phyloP scores from a whole-genome alignment of 2,329 filamentous ascomycete species.

The Fusarium anthophilum region DNA sequence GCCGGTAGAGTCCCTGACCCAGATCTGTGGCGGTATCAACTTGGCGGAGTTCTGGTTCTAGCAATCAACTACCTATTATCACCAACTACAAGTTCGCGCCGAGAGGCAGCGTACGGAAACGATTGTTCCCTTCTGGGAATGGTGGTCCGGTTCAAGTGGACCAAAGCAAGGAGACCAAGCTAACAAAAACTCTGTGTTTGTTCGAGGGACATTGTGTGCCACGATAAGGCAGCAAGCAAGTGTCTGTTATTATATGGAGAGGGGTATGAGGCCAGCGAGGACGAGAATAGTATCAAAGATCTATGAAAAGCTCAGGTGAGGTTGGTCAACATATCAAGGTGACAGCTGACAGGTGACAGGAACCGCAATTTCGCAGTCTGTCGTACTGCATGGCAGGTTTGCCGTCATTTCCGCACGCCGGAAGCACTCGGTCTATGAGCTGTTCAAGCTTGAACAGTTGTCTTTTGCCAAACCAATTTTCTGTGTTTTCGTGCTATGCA shows the following conservation, averaged over 20 bases:
- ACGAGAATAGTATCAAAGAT: conserved; percentile 26
- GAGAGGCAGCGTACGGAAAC: not conserved
- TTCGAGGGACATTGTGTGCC: conserved; percentile 2
- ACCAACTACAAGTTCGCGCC: not conserved
- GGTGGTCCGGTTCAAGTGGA: conserved; percentile 12
- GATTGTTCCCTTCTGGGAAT: conserved; percentile 1
- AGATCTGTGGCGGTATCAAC: conserved; percentile 19
- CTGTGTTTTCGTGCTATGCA: conserved; percentile 17
- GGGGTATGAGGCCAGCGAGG: not conserved
- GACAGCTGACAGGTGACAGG: conserved; percentile 1
- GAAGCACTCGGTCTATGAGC: not conserved
- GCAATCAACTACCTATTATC: not conserved
- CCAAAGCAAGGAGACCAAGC: conserved; percentile 1
- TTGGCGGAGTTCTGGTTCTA: not conserved
- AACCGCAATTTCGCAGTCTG: conserved; percentile 6
- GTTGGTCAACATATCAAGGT: conserved; percentile 3
- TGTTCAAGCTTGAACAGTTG: not conserved
- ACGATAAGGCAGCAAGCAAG: not conserved
- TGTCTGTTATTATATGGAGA: not conserved
- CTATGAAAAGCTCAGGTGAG: conserved; percentile 7
- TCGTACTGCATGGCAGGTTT: conserved; percentile 12
- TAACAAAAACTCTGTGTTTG: not conserved
- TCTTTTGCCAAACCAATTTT: not conserved
- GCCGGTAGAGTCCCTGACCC: not conserved
- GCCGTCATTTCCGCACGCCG: conserved; percentile 10